Conservation (phyloP, 768 basidiomycete genomes). For the Piloderma croceum region DNA sequence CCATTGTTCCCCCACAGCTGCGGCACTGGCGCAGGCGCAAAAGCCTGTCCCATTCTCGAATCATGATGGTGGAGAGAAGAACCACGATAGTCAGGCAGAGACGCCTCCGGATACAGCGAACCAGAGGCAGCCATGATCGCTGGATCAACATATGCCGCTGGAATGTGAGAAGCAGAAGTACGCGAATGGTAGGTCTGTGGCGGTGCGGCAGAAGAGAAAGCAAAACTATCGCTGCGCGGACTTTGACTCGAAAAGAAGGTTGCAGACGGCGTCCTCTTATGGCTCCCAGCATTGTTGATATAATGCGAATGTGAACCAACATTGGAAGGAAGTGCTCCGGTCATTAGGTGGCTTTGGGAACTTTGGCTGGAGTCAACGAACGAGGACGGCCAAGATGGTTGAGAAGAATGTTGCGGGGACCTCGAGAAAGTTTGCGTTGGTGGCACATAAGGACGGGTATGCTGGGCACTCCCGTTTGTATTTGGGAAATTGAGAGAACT, state of each 20-base stretch:
- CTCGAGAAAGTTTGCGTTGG: constrained; percentile 21
- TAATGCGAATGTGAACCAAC: constrained; percentile 17
- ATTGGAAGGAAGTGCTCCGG: constrained; percentile 12
- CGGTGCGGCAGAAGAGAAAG: constrained; percentile 21
- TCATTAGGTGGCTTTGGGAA: constrained; percentile 26
- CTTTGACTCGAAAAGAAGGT: constrained; percentile 19
- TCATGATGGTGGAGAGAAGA: constrained; percentile 27
- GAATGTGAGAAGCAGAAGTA: constrained; percentile 9
- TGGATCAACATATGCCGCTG: constrained; percentile 13
- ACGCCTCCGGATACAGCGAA: constrained; percentile 14
- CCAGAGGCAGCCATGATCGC: constrained; percentile 5
- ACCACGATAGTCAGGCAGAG: constrained; percentile 18
- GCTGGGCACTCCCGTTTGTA: constrained; percentile 13
- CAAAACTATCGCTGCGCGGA: constrained; percentile 23
- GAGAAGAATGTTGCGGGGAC: constrained; percentile 24
- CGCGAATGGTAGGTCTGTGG: constrained; percentile 21
- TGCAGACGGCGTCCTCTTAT: constrained; percentile 26
- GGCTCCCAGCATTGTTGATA: constrained; percentile 14
- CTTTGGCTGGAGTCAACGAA: constrained; percentile 25
- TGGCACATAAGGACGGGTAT: neutral
- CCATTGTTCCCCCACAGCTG: constrained; percentile 33
- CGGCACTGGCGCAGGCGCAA: constrained; percentile 25
- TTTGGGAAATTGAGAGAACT: constrained; percentile 24
- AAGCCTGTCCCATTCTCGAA: constrained; percentile 22
- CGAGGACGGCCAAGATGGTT: constrained; percentile 33